Evolutionary conservation across 768 basidiomycete genomes (phyloP).

Genomic region (Agaricus blazei): DNA sequence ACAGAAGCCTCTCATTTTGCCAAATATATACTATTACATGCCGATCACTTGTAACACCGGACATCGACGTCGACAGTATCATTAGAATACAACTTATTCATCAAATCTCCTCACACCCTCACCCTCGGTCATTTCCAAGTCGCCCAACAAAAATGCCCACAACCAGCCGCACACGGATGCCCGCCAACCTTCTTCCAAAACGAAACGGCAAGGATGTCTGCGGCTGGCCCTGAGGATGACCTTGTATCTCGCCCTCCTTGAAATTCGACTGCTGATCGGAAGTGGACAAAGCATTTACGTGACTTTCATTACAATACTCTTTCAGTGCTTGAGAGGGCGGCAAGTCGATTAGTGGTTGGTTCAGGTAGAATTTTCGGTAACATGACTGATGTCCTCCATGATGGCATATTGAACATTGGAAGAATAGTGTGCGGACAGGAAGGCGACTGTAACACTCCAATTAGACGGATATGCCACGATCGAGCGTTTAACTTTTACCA

Average conservation of each 20-base stretch:
- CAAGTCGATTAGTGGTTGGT: slow-evolving; percentile 51
- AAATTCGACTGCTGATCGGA: background rate
- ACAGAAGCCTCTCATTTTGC: no score
- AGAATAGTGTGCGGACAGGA: slow-evolving; percentile 64
- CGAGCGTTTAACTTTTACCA: slow-evolving; percentile 45
- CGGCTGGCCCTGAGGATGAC: background rate
- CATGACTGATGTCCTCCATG: slow-evolving; percentile 83
- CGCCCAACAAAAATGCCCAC: slow-evolving; percentile 80
- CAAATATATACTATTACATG: no score
- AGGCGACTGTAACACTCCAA: slow-evolving; percentile 49
- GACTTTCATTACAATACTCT: slow-evolving; percentile 5
- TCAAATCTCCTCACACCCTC: no score
- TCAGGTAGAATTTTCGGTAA: slow-evolving; percentile 63
- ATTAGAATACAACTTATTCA: no score
- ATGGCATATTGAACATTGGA: slow-evolving; percentile 70
- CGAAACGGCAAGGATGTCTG: background rate
- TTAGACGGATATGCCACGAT: background rate
- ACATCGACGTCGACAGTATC: no score
- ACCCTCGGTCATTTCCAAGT: slow-evolving; percentile 15
- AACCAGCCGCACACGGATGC: slow-evolving; percentile 73
- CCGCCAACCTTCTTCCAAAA: slow-evolving; percentile 31
- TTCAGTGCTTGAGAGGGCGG: slow-evolving; percentile 17
- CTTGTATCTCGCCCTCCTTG: no score
- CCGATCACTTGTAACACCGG: no score
- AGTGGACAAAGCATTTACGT: background rate